Evolutionary conservation across 371 early-diverging fungal genomes (phyloP).

Genomic region (Mortierella sp.): DNA sequence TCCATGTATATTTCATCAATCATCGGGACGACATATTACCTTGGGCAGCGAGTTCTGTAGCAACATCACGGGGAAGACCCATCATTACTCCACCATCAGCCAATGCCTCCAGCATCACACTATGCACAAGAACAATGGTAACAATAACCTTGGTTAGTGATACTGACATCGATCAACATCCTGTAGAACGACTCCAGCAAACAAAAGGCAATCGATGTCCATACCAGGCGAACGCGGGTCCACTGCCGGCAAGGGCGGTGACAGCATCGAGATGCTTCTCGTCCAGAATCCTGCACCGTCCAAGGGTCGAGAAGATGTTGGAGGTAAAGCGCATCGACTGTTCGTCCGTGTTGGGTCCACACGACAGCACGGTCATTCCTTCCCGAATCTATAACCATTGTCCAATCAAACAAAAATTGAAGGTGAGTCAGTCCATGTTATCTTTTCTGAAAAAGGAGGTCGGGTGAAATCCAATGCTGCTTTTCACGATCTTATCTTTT

Average conservation of each 20-base stretch:
- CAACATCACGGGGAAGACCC: conserved; percentile 67
- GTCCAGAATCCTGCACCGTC: conserved; percentile 61
- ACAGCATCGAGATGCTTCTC: conserved; percentile 69
- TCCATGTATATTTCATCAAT: background rate
- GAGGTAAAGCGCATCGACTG: conserved; percentile 57
- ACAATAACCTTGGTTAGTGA: background rate
- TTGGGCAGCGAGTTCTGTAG: conserved; percentile 66
- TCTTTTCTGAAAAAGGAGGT: background rate
- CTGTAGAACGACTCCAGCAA: background rate
- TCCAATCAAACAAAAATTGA: background rate
- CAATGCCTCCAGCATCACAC: conserved; percentile 66
- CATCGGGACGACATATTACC: conserved; percentile 31
- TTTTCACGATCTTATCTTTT: background rate
- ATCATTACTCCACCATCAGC: conserved; percentile 72
- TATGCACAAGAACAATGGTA: background rate
- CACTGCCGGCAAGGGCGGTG: conserved; percentile 66
- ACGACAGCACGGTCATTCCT: conserved; percentile 66
- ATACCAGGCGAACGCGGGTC: conserved; percentile 69
- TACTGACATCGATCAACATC: background rate
- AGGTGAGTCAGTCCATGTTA: background rate
- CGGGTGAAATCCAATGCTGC: background rate
- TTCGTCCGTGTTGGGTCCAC: conserved; percentile 40
- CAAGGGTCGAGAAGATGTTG: conserved; percentile 63
- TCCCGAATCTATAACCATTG: conserved; percentile 59
- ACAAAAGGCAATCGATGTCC: background rate